Evolutionary conservation across 306 rosid genomes (phyloP).

Genomic region (Cicer pinnatifidum): DNA sequence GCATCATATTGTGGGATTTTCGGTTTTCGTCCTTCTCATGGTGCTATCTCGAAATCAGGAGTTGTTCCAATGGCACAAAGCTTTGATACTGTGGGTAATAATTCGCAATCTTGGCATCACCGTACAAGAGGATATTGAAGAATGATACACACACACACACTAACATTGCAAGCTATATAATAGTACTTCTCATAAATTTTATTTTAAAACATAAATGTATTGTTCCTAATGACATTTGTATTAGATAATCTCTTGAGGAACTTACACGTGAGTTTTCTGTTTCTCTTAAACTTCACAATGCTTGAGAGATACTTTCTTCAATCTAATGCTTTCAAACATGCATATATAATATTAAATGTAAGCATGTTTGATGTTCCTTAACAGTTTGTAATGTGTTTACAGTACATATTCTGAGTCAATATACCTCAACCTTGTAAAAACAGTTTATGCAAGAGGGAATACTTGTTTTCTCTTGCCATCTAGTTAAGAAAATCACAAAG

Average conservation of each 20-base stretch:
- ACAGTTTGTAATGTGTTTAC: too few relatives aligned
- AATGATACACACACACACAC: background rate
- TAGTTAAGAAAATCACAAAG: too few relatives aligned
- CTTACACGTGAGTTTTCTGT: background rate
- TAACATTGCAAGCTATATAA: background rate
- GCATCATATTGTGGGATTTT: slow-evolving; percentile 91
- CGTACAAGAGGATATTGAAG: background rate
- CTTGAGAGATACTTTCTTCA: slow-evolving; percentile 2
- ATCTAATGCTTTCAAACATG: too few relatives aligned
- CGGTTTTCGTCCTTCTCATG: slow-evolving; percentile 93
- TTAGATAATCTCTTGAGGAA: too few relatives aligned
- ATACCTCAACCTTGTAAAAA: too few relatives aligned
- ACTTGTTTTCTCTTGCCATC: too few relatives aligned
- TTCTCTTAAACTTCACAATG: background rate
- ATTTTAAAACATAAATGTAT: background rate
- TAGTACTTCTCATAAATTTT: slow-evolving; percentile 5
- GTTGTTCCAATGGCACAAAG: slow-evolving; percentile 90
- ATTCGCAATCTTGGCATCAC: slow-evolving; percentile 13
- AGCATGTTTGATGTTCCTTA: too few relatives aligned
- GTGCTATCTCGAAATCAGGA: slow-evolving; percentile 63
- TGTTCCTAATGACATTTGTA: background rate
- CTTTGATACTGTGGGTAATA: slow-evolving; percentile 87
- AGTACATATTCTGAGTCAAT: too few relatives aligned
- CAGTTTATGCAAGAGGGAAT: too few relatives aligned
- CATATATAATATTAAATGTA: too few relatives aligned